A percentile compares a stretch with the other conserved stretches of the same genome.
These are phyloP conservation scores for Eutypa lata DNA, from an alignment of 2,329 filamentous ascomycete genomes.

Conservation along the genomic window DNA sequence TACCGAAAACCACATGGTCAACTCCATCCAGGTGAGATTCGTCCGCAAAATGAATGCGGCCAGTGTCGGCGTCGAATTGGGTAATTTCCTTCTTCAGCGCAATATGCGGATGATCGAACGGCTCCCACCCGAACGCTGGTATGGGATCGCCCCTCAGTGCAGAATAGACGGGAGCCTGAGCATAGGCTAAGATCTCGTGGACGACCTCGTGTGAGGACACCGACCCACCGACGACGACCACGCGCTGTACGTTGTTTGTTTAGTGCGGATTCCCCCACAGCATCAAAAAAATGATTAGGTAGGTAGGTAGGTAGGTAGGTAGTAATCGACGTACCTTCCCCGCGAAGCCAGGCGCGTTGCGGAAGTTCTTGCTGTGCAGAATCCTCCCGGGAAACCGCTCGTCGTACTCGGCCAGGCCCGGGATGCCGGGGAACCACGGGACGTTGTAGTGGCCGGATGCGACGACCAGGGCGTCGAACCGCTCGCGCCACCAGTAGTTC, in stretches of 20 bases:
- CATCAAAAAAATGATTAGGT: too few relatives aligned
- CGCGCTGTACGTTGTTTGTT: constrained; percentile 32
- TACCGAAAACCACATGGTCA: constrained; percentile 58
- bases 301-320: too few relatives aligned
- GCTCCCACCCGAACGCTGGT: constrained; percentile 52
- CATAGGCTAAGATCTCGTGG: constrained; percentile 46
- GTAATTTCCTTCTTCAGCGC: constrained; percentile 40
- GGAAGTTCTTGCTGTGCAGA: constrained; percentile 69
- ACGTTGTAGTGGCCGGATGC: constrained; percentile 65
- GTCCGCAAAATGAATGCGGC: constrained; percentile 49
- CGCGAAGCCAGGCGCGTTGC: constrained; percentile 31
- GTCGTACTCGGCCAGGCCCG: constrained; percentile 57
- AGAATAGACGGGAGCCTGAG: constrained; percentile 44
- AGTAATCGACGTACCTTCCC: constrained; percentile 25
- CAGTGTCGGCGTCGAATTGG: constrained; percentile 30
- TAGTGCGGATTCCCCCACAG: background rate
- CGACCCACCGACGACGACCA: constrained; percentile 55
- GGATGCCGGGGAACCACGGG: constrained; percentile 56
- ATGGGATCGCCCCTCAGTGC: constrained; percentile 45
- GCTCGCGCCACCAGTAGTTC: constrained; percentile 37
- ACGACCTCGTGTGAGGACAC: constrained; percentile 57
- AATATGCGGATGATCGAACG: constrained; percentile 53
- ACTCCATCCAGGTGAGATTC: constrained; percentile 45
- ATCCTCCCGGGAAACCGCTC: constrained; percentile 46
- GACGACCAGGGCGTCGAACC: constrained; percentile 62